A percentile compares a stretch with the other conserved stretches of the same genome.
Conservation (phyloP, 805 yeast genomes). For the Brettanomyces nanus region DNA sequence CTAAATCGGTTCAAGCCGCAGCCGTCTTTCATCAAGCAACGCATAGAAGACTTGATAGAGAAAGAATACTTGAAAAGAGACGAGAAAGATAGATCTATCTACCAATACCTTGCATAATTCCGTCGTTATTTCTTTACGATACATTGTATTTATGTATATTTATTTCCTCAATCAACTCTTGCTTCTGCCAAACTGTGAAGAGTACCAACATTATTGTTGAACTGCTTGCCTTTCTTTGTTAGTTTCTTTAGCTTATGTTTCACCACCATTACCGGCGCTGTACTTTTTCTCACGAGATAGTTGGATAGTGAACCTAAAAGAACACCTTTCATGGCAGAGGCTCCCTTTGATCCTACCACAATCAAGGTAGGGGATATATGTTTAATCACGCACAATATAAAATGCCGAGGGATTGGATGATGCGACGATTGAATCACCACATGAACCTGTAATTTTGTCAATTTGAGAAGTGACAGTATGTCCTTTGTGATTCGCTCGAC, state of each 20-base stretch:
- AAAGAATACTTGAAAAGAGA: constrained; percentile 76
- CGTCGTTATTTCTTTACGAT: background rate
- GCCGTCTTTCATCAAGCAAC: constrained; percentile 55
- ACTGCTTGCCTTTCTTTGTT: constrained; percentile 44
- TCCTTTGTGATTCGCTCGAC: constrained; percentile 35
- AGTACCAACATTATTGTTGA: constrained; percentile 48
- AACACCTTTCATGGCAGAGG: constrained; percentile 64
- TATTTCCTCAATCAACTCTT: constrained; percentile 25
- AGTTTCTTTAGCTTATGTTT: constrained; percentile 63
- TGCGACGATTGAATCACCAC: constrained; percentile 67
- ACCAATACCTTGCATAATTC: constrained; percentile 54
- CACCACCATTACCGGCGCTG: constrained; percentile 78
- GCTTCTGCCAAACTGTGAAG: constrained; percentile 35
- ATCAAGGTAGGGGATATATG: constrained; percentile 67
- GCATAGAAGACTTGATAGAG: constrained; percentile 69
- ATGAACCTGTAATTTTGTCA: constrained; percentile 66
- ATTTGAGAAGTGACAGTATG: constrained; percentile 38
- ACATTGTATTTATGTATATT: background rate
- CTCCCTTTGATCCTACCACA: constrained; percentile 69
- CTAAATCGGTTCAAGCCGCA: constrained; percentile 61
- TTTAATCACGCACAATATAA: constrained; percentile 61
- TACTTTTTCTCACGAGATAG: constrained; percentile 60
- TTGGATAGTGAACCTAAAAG: constrained; percentile 66
- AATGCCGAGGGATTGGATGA: constrained; percentile 67
- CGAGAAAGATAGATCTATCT: constrained; percentile 46